Evolutionary conservation across 164 flowering plant species (phyloP).

Genomic region (Stephania cephalantha): DNA sequence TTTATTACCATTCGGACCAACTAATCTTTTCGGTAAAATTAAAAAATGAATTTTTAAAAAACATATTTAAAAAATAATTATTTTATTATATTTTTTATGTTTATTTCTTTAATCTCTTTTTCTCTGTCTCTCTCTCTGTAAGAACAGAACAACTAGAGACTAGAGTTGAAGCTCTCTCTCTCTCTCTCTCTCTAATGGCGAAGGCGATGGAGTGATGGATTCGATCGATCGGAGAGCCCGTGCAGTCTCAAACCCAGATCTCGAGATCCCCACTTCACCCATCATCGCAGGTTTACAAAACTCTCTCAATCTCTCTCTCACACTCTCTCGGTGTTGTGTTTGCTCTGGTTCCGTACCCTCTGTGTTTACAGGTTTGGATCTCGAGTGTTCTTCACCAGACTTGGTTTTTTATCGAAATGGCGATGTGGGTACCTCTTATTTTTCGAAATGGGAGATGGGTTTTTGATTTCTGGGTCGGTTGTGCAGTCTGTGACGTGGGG

Average conservation of each 20-base stretch:
- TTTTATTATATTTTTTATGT: conserved; percentile 17
- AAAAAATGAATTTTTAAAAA: too few relatives aligned
- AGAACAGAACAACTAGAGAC: conserved; percentile 3
- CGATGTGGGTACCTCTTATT: conserved; percentile 21
- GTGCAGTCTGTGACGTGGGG: not conserved
- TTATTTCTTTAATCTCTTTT: conserved; percentile 6
- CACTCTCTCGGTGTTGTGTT: not conserved
- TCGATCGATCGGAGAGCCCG: not conserved
- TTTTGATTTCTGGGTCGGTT: conserved; percentile 11
- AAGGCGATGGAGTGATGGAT: conserved; percentile 9
- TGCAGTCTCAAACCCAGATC: conserved; percentile 5
- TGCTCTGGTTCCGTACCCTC: not conserved
- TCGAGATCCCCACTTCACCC: conserved; percentile 5
- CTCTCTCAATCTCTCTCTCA: not conserved
- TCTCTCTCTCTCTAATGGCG: conserved; percentile 6
- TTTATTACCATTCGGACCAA: too few relatives aligned
- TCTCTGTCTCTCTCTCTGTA: conserved; percentile 2
- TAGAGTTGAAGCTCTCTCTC: conserved; percentile 10
- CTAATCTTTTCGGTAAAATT: too few relatives aligned
- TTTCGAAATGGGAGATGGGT: conserved; percentile 19
- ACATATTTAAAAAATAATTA: not conserved
- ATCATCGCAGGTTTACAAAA: conserved; percentile 11
- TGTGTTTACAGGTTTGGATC: conserved; percentile 8
- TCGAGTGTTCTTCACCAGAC: conserved; percentile 9
- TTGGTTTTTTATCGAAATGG: conserved; percentile 11